Evolutionary conservation across 805 yeast species (phyloP), one percentile per base, ranked within the genome.

Genomic region (Pichia thaimueangensis): DNA sequence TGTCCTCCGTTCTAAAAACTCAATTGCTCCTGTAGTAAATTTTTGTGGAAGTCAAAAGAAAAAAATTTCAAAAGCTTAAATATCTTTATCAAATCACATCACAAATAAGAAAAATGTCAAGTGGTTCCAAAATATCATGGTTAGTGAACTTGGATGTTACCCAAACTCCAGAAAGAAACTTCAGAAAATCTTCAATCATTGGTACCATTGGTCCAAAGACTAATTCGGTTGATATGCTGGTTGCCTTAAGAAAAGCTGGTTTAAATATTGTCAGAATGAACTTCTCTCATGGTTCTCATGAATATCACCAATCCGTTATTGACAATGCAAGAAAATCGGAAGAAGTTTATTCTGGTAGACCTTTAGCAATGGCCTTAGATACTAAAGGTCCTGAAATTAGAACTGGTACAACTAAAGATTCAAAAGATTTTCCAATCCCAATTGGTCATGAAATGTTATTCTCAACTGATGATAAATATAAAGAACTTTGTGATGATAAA

Each of bases 301-400:
- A 89, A 60, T 93, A 93, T 80, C 98, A 93, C 71, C 96, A 89
- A 72, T 72, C 86, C 50, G 98, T 93, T 59, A 73, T 93, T 67
- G 97, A 91, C 78, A 91, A 93, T 64, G 87, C 97, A 58, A 84
- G 95, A 71, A 81, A 87, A 69, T 88, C 97, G 52, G 96, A 86
- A 70, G 81, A 80, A 67, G 66, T 83, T 44, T 88, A 82, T 69
- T 79, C 85, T 54, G 97, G 97, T 62, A 86, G 97, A 73, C 98
- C 97, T 43, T 76, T 93, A 60, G 97, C 96, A 49, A 89, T 93
- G 69, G 98, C 98, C 53, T 80, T 93, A 59, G 98, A 93, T 69
- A 93, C 97, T 68, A 93, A 93, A 79, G 98, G 98, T 57, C 98
- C 98, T 51, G 98, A 93, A 74, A 93, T 93, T 73, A 86, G 98